Evolutionary conservation across 345 rosid species (phyloP).

Genomic region (Sapria himalayana): DNA sequence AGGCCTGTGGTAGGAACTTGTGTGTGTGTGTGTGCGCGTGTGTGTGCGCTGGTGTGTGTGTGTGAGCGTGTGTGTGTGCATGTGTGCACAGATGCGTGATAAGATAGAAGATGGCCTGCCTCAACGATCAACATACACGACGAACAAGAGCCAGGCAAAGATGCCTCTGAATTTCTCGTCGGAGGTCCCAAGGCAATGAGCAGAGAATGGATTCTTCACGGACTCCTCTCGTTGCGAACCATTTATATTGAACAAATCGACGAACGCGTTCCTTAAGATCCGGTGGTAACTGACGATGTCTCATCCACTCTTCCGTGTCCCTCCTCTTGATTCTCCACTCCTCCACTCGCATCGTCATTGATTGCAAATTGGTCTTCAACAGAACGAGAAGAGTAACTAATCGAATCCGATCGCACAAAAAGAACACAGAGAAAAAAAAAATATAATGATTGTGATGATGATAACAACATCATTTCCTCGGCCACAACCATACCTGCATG

Average conservation of each 20-base stretch:
- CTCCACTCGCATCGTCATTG: constrained; percentile 62
- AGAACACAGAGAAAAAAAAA: not conserved
- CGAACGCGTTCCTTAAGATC: constrained; percentile 63
- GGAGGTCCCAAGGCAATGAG: constrained; percentile 57
- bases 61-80: no score
- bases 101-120: not conserved
- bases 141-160: constrained; percentile 78
- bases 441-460: no score
- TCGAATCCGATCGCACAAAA: no score
- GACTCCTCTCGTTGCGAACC: constrained; percentile 92
- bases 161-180: constrained; percentile 88
- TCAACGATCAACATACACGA: constrained; percentile 30
- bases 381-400: no score
- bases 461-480: no score
- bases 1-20: no score
- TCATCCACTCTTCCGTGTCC: constrained; percentile 96
- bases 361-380: constrained; percentile 63
- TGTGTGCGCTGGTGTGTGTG: no score
- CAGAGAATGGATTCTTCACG: constrained; percentile 65
- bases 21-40: no score
- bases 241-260: constrained; percentile 59
- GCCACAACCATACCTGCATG: constrained; percentile 64
- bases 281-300: constrained; percentile 73
- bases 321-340: constrained; percentile 78
- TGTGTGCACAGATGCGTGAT: not conserved